These are phyloP conservation scores for Thermothielavioides terrestris DNA, from an alignment of 495 filamentous ascomycete species.

Conservation along the genomic window DNA sequence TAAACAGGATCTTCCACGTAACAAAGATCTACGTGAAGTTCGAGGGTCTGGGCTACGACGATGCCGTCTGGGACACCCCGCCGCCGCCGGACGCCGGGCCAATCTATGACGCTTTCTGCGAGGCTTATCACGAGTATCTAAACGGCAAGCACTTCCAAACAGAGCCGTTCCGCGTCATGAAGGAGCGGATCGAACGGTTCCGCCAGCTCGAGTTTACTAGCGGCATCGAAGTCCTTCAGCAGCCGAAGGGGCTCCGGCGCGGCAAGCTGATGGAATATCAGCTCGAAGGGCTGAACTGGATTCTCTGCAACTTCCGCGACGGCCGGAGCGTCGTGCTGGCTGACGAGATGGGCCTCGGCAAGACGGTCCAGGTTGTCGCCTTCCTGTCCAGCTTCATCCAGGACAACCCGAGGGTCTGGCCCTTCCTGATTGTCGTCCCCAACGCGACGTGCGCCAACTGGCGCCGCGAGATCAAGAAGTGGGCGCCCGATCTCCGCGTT, in stretches of 20 bases:
- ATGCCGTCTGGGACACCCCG: constrained; percentile 80
- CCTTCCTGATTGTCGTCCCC: constrained; percentile 87
- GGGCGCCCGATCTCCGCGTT: constrained; percentile 77
- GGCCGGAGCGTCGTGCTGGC: constrained; percentile 86
- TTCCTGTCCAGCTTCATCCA: constrained; percentile 70
- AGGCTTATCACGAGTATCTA: constrained; percentile 78
- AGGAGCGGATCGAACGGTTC: constrained; percentile 52
- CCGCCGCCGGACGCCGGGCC: constrained; percentile 57
- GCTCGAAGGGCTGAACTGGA: constrained; percentile 88
- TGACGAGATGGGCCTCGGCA: constrained; percentile 98
- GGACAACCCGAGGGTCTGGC: constrained; percentile 70
- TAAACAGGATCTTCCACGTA: constrained; percentile 58
- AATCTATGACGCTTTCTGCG: constrained; percentile 71
- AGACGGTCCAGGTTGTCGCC: constrained; percentile 90
- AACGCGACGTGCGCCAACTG: constrained; percentile 95
- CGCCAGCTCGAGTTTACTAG: constrained; percentile 55
- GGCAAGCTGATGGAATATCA: constrained; percentile 92
- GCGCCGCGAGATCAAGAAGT: constrained; percentile 91
- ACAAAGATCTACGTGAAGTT: constrained; percentile 74
- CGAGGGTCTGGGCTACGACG: constrained; percentile 90
- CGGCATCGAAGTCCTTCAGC: constrained; percentile 56
- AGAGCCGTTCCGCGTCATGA: constrained; percentile 45
- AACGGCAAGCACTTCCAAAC: constrained; percentile 58
- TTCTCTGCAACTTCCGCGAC: constrained; percentile 82
- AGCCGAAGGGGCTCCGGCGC: constrained; percentile 64